Evolutionary conservation across 768 basidiomycete genomes (phyloP).

Genomic region (Hygrophorus pudorinus): DNA sequence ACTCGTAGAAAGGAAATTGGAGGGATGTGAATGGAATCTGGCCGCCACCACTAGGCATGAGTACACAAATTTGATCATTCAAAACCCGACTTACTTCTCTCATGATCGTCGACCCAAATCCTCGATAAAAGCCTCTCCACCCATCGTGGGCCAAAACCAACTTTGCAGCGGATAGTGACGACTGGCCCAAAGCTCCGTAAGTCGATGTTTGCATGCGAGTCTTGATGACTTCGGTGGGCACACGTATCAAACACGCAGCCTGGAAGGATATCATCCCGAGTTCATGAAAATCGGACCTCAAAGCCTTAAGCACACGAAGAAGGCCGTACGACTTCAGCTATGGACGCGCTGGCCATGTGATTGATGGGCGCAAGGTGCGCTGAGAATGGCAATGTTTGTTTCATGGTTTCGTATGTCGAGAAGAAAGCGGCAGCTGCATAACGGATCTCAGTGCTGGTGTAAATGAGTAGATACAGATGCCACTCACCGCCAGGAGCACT

Average conservation of each 20-base stretch:
- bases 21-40: conserved; percentile 95
- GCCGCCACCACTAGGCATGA: background rate
- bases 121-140: conserved; percentile 74
- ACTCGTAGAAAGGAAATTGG: conserved; percentile 94
- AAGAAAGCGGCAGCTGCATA: conserved; percentile 89
- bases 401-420: conserved; percentile 85
- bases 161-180: conserved; percentile 52
- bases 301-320: conserved; percentile 4
- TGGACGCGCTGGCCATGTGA: conserved; percentile 44
- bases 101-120: conserved; percentile 67
- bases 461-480: background rate
- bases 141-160: conserved; percentile 55
- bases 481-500: conserved; percentile 86
- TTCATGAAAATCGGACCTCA: conserved; percentile 7
- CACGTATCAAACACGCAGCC: conserved; percentile 87
- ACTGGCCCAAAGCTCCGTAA: conserved; percentile 46
- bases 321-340: conserved; percentile 45
- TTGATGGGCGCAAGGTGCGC: conserved; percentile 53
- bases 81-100: conserved; percentile 21
- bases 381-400: conserved; percentile 57
- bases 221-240: conserved; percentile 95
- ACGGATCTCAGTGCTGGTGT: background rate
- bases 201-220: conserved; percentile 82
- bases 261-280: conserved; percentile 18
- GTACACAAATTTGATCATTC: background rate